phyloP scores from a whole-genome alignment of 192 early-diverging fungal species.

The Linnemannia schmuckeri region DNA sequence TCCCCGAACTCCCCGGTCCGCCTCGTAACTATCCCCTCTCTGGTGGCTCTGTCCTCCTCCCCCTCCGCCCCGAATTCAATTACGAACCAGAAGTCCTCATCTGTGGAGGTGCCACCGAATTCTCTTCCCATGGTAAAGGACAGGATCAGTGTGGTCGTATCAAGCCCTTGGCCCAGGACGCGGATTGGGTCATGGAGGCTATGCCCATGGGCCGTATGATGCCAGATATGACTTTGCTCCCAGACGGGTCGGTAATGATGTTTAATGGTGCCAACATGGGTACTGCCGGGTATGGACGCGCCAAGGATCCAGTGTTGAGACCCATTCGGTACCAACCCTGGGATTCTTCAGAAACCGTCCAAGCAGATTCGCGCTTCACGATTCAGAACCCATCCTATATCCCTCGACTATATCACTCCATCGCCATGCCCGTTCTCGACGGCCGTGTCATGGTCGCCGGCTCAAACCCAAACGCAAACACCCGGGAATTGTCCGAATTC shows the following conservation, averaged over 20 bases:
- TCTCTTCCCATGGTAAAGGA: slow-evolving; percentile 31
- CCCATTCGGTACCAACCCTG: slow-evolving; percentile 70
- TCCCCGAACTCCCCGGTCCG: slow-evolving; percentile 62
- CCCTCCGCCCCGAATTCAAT: slow-evolving; percentile 66
- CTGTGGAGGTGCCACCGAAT: slow-evolving; percentile 67
- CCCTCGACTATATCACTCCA: slow-evolving; percentile 73
- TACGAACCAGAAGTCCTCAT: slow-evolving; percentile 69
- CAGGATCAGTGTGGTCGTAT: slow-evolving; percentile 67
- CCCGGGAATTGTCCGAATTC: slow-evolving; percentile 27
- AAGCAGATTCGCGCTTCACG: slow-evolving; percentile 15
- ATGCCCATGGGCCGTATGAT: slow-evolving; percentile 60
- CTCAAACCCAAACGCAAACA: slow-evolving; percentile 55
- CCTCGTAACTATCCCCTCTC: slow-evolving; percentile 70
- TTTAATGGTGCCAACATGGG: slow-evolving; percentile 73
- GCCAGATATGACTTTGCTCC: slow-evolving; percentile 60
- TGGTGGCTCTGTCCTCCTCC: slow-evolving; percentile 64
- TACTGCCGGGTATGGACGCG: slow-evolving; percentile 64
- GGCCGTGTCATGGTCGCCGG: slow-evolving; percentile 59
- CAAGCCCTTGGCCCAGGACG: slow-evolving; percentile 42
- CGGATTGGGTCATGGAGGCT: slow-evolving; percentile 64
- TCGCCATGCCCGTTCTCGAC: slow-evolving; percentile 61
- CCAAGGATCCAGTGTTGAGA: slow-evolving; percentile 56
- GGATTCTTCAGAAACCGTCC: slow-evolving; percentile 23
- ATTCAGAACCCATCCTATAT: slow-evolving; percentile 62
- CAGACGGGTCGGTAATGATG: slow-evolving; percentile 70